phyloP scores from a whole-genome alignment of 2,329 filamentous ascomycete genomes.

The Leptoxyphium fumago region DNA sequence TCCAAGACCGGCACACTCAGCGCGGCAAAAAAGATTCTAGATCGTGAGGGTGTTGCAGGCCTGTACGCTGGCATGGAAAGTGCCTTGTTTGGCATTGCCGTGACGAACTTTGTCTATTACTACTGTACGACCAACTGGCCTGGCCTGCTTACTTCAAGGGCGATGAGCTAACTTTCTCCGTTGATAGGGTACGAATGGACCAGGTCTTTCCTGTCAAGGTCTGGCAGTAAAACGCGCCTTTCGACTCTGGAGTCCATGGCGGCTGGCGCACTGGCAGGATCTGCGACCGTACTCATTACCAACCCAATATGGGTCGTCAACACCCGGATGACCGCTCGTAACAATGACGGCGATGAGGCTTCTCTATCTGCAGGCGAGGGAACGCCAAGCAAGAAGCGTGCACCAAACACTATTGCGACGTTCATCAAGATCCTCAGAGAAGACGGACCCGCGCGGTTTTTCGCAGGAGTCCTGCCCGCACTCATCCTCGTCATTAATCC shows the following conservation, averaged over 20 bases:
- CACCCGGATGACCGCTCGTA: constrained; percentile 89
- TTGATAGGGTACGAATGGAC: constrained; percentile 80
- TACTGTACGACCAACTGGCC: constrained; percentile 47
- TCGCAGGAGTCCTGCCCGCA: constrained; percentile 82
- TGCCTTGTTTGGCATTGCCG: constrained; percentile 89
- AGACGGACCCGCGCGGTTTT: constrained; percentile 74
- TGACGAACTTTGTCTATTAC: constrained; percentile 99
- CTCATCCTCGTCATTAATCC: constrained; percentile 94
- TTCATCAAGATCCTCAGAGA: constrained; percentile 65
- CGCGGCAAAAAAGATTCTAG: constrained; percentile 72
- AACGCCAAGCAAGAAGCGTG: constrained; percentile 30
- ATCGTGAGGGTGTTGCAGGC: constrained; percentile 76
- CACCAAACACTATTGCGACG: constrained; percentile 64
- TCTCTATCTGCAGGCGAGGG: constrained; percentile 17
- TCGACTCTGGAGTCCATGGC: constrained; percentile 90
- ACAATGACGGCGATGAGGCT: constrained; percentile 38
- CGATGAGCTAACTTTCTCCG: neutral
- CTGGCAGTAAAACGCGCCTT: constrained; percentile 63
- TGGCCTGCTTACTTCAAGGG: neutral
- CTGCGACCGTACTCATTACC: constrained; percentile 84
- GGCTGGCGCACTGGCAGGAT: constrained; percentile 83
- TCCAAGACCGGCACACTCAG: constrained; percentile 72
- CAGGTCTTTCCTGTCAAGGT: constrained; percentile 66
- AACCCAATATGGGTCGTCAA: constrained; percentile 99
- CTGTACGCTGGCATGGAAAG: constrained; percentile 89